Conservation (phyloP, 2,329 filamentous ascomycete genomes). For the Hypoxylon sp. region DNA sequence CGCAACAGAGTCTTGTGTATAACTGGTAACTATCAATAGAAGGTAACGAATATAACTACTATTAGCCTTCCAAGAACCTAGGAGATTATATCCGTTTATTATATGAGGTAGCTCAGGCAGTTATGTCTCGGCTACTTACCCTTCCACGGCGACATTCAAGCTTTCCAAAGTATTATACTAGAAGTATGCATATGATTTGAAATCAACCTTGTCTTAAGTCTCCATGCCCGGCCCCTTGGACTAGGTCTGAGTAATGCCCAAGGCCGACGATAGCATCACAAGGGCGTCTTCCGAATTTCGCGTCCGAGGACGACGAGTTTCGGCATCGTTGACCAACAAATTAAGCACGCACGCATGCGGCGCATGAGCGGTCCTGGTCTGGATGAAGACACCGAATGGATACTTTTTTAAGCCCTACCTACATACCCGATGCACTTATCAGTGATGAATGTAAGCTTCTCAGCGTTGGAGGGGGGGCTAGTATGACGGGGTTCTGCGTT, state of each 20-base stretch:
- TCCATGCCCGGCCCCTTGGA: neutral
- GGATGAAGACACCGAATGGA: neutral
- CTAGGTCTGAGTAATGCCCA: neutral
- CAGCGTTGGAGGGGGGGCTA: neutral
- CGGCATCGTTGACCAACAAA: neutral
- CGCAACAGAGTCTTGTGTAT: neutral
- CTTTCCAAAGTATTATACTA: neutral
- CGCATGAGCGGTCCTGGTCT: neutral
- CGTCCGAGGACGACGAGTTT: neutral
- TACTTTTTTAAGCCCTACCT: neutral
- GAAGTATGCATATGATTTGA: neutral
- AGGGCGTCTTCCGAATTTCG: neutral
- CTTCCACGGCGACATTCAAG: neutral
- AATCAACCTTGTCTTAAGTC: neutral
- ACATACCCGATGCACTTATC: neutral
- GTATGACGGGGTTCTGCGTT: neutral
- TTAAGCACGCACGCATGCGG: neutral
- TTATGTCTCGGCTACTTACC: neutral
- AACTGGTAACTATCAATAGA: too few species aligned
- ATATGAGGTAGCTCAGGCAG: neutral
- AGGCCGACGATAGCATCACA: neutral
- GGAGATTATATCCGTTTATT: neutral
- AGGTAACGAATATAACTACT: neutral
- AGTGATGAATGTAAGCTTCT: neutral
- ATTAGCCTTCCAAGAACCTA: neutral